Conservation (phyloP, 257 asterid genomes). For the Orobanche coerulescens region DNA sequence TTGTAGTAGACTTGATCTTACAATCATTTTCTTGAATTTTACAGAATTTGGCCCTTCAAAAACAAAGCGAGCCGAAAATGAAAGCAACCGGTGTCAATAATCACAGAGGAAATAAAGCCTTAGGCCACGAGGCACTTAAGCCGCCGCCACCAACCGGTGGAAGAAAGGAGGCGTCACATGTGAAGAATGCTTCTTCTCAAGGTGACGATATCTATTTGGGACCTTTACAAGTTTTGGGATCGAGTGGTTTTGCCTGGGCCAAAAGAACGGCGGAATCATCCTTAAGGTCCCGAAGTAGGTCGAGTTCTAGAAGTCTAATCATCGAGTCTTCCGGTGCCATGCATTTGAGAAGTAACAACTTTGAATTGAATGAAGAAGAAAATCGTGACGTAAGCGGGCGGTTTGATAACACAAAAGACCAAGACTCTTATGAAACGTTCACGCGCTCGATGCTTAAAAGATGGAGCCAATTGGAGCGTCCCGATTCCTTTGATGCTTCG, state of each 20-base stretch:
- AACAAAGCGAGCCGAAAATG: conserved; percentile 34
- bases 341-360: conserved; percentile 45
- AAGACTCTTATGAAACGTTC: conserved; percentile 37
- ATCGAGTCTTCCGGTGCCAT: conserved; percentile 55
- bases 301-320: conserved; percentile 82
- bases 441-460: conserved; percentile 45
- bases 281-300: conserved; percentile 63
- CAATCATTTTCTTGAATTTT: background rate
- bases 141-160: conserved; percentile 34
- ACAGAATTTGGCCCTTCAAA: conserved; percentile 58
- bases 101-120: conserved; percentile 34
- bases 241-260: conserved; percentile 98
- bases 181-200: conserved; percentile 75
- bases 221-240: conserved; percentile 80
- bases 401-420: conserved; percentile 31
- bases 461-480: conserved; percentile 77
- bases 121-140: conserved; percentile 39
- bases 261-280: conserved; percentile 56
- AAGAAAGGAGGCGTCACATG: conserved; percentile 54
- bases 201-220: conserved; percentile 75
- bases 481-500: conserved; percentile 65
- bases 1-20: background rate
- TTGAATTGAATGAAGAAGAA: conserved; percentile 43
- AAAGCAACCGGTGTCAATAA: conserved; percentile 25
- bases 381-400: conserved; percentile 37